These are phyloP conservation scores for Fusarium sp. DNA, from an alignment of 2,329 filamentous ascomycete species.

Conservation along the genomic window DNA sequence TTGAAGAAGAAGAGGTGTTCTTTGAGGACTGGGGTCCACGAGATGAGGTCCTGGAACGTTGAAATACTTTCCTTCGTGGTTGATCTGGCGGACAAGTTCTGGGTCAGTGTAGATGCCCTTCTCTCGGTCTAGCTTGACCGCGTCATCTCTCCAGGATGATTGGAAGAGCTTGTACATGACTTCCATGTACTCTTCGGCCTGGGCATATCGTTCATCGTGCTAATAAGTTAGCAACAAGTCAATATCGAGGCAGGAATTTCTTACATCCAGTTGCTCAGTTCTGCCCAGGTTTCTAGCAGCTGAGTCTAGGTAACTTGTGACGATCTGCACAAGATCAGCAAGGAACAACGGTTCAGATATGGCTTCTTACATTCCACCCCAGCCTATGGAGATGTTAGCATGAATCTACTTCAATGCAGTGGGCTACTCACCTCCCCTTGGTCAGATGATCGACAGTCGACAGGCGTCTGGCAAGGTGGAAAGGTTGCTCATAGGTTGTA, in stretches of 20 bases:
- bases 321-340: conserved; percentile 60
- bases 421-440: conserved; percentile 61
- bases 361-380: conserved; percentile 64
- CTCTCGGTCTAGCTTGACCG: conserved; percentile 69
- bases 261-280: conserved; percentile 59
- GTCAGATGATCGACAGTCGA: conserved; percentile 77
- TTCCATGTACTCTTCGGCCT: conserved; percentile 72
- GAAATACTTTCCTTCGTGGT: conserved; percentile 74
- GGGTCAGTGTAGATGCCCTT: conserved; percentile 67
- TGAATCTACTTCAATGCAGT: rapidly evolving
- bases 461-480: conserved; percentile 73
- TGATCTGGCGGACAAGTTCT: conserved; percentile 70
- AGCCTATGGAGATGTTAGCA: conserved; percentile 49
- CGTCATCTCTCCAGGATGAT: conserved; percentile 75
- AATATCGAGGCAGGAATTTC: background rate
- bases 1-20: conserved; percentile 76
- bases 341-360: background rate
- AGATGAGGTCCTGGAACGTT: conserved; percentile 73
- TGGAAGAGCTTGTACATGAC: conserved; percentile 76
- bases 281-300: conserved; percentile 74
- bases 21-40: conserved; percentile 73
- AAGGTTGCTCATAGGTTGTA: conserved; percentile 79
- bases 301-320: conserved; percentile 77
- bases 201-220: conserved; percentile 75
- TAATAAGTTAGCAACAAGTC: conserved; percentile 20